Base-by-base conservation (phyloP, 2,329 filamentous ascomycete species). In the Phialocephala sp. region DNA sequence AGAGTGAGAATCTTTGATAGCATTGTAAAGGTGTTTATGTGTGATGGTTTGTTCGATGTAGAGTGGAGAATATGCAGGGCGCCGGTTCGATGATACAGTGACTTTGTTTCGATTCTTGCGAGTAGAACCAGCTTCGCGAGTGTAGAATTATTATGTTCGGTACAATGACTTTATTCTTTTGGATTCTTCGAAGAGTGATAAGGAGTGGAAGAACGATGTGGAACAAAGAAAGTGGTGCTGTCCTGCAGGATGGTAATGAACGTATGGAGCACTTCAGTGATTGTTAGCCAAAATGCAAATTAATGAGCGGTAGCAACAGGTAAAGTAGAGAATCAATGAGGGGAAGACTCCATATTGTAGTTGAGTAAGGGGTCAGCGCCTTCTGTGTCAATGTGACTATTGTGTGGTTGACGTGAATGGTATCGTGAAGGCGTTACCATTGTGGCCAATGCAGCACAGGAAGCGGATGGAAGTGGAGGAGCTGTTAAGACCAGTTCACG, bases 1-100 rank as follows among this genome's bases (percentile, higher is more conserved):
- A 63, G 15, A n/a, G 35, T 36, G 65, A 66, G 52, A 43, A 61
- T 6, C 37, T 37, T 50, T 58, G 55, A 55, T 24, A 52, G 20
- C 65, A 66, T 66, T 36, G 14, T 61, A 32, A 52, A 18, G 11
- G 35, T 32, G 24, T 45, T 32, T 59, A 20, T 32, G 35, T 60
- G 57, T 45, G 39, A 37, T 14, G 20, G 22, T 22, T 20, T 35
- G 12, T 35, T 60, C 45, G 24, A 43, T 24, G 14, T 32, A 20
- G 15, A 35, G 14, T 35, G 8, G 36, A 20, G n/a, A 27, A 35
- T 39, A n/a, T 60, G 39, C 27, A 52, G 41, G 8, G 20, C 4
- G 14, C 39, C 58, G 58, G 14, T 18, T 54, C 24, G 50, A 54
- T 54, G 3, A 52, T 12, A 35, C 50, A 54, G 32, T 32, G 14